Evolutionary conservation across 2,329 filamentous ascomycete species (phyloP), one percentile per base, ranked within the genome.

Genomic region (Clarireedia homoeocarpa): DNA sequence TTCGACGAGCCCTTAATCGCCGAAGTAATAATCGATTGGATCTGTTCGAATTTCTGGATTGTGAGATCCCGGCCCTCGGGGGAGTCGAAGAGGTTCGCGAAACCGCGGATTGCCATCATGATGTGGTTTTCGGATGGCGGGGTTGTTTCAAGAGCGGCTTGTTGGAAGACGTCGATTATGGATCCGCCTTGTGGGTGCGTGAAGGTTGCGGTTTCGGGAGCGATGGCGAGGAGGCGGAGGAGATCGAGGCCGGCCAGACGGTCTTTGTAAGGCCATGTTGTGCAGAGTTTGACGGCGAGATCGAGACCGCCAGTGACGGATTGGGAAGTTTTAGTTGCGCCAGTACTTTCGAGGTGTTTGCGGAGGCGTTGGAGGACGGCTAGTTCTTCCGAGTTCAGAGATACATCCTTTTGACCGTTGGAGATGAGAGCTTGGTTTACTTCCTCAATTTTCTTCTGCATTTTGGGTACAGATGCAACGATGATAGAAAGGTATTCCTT

Each of bases 231-330:
- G 49, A 95, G 84, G n/a, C 94, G 88, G 5, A 97, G 78, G 1
- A 97, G 76, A 69, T 97, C 94, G 0, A 99, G 80, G 12, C 85
- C 89, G 0, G 94, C 88, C 0, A 99, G 78, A 47, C 91, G 85
- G 62, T 89, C 88, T 12, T 84, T 77, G 53, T 86, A 84, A 2
- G 91, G 87, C 94, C 94, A 99, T 34, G 77, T 71, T 0, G 88
- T 89, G 17, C 84, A 81, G 53, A 95, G 79, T 65, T 85, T 89
- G 57, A 90, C 73, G 5, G 91, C 75, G 0, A 90, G 73, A 23
- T 83, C 75, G 3, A 92, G 71, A 0, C 83, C 79, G 17, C 74
- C 68, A 6, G 77, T 70, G 6, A 82, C 70, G 77, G 74, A 62
- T 76, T 77, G 60, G 52, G 68, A 72, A 56, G 67, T 57, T 23